Evolutionary conservation across 208 protist species (phyloP).

Genomic region (Leishmania braziliensis): DNA sequence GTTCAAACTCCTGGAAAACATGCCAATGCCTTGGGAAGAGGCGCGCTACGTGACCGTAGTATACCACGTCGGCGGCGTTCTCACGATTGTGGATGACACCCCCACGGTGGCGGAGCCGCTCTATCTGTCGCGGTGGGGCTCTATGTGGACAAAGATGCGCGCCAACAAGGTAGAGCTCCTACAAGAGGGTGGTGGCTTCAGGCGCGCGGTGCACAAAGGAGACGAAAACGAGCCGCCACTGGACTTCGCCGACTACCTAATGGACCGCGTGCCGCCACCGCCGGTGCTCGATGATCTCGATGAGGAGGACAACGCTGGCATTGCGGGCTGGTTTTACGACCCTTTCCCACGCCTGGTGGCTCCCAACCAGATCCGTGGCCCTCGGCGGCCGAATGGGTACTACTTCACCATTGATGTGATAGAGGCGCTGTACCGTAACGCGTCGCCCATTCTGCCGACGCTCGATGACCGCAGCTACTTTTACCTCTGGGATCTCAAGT

Average conservation of each 20-base stretch:
- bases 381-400: constrained; percentile 82
- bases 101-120: constrained; percentile 99
- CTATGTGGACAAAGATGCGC: constrained; percentile 99
- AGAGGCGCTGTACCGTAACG: constrained; percentile 94
- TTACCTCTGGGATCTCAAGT: constrained; percentile 99
- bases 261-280: constrained; percentile 97
- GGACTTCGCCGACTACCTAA: constrained; percentile 99
- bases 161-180: constrained; percentile 96
- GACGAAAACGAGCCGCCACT: constrained; percentile 99
- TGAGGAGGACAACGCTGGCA: constrained; percentile 97
- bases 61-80: constrained; percentile 99
- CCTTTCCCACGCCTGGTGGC: constrained; percentile 94
- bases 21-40: constrained; percentile 99
- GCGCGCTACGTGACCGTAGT: constrained; percentile 97
- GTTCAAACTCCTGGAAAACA: constrained; percentile 99
- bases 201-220: constrained; percentile 98
- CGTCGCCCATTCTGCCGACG: constrained; percentile 95
- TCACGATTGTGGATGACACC: constrained; percentile 99
- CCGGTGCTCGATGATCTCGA: constrained; percentile 97
- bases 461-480: constrained; percentile 99
- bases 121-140: constrained; percentile 99
- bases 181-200: constrained; percentile 78
- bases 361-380: constrained; percentile 89
- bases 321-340: constrained; percentile 99
- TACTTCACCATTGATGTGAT: constrained; percentile 93